Percentiles rank a stretch among this genome's conserved stretches.
Evolutionary conservation across 257 asterid genomes (phyloP).

Genomic region (Paraleonurus japonicus): DNA sequence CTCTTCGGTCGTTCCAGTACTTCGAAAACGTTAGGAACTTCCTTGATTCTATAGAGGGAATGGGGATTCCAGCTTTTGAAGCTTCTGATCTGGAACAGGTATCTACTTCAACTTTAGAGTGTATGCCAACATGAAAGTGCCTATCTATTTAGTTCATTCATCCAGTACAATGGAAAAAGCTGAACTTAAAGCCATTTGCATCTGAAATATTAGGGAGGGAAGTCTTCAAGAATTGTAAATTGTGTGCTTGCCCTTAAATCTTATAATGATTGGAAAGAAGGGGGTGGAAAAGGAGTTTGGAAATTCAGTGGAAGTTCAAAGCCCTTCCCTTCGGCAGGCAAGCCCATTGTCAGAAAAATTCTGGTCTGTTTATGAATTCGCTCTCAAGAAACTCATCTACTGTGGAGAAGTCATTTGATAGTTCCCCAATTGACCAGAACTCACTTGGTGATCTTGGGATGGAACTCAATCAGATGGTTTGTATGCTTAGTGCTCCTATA

Average conservation of each 20-base stretch:
- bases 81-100: slow-evolving; percentile 89
- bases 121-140: not conserved
- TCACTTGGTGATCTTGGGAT: slow-evolving; percentile 34
- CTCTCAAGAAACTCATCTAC: slow-evolving; percentile 52
- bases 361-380: slow-evolving; percentile 64
- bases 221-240: slow-evolving; percentile 69
- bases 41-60: slow-evolving; percentile 58
- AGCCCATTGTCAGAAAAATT: slow-evolving; percentile 54
- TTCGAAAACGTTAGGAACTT: slow-evolving; percentile 85
- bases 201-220: slow-evolving; percentile 63
- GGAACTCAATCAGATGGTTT: slow-evolving; percentile 45
- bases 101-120: slow-evolving; percentile 4
- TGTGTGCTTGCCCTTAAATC: slow-evolving; percentile 79
- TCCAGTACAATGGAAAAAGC: not conserved
- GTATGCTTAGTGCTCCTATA: slow-evolving; percentile 27
- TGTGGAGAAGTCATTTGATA: slow-evolving; percentile 47
- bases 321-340: slow-evolving; percentile 44
- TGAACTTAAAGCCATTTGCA: not conserved
- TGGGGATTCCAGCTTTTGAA: slow-evolving; percentile 84
- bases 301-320: slow-evolving; percentile 60
- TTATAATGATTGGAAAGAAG: slow-evolving; percentile 71
- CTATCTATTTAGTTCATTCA: not conserved
- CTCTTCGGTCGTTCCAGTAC: slow-evolving; percentile 77
- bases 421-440: slow-evolving; percentile 30
- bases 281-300: slow-evolving; percentile 69